phyloP scores from a whole-genome alignment of 2,329 filamentous ascomycete genomes.

The Lecanicillium sp. region DNA sequence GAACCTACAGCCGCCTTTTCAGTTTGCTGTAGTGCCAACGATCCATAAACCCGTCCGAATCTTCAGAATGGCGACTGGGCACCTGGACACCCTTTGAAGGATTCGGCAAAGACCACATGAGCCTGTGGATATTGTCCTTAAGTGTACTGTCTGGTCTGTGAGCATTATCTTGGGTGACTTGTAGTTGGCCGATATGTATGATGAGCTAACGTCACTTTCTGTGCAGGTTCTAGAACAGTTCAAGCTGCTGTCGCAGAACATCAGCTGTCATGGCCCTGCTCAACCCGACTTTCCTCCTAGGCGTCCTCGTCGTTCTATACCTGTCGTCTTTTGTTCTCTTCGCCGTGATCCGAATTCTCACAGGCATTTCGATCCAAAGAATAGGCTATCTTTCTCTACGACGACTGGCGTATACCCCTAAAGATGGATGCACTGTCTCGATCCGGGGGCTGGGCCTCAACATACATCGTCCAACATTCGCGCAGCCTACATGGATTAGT shows the following conservation, averaged over 20 bases:
- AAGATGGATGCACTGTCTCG: slow-evolving; percentile 82
- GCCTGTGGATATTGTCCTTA: no score
- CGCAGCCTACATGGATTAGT: slow-evolving; percentile 93
- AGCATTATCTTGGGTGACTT: no score
- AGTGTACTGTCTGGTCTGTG: no score
- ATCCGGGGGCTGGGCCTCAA: slow-evolving; percentile 82
- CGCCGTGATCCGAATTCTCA: slow-evolving; percentile 83
- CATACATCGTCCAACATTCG: slow-evolving; percentile 89
- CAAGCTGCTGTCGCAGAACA: no score
- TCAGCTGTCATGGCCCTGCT: slow-evolving; percentile 49
- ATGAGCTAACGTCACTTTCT: background rate
- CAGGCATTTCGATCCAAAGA: slow-evolving; percentile 90
- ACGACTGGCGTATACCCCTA: slow-evolving; percentile 80
- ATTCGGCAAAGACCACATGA: no score
- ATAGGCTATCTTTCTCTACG: slow-evolving; percentile 88
- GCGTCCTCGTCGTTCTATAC: slow-evolving; percentile 77
- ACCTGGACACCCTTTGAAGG: no score
- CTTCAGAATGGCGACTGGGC: no score
- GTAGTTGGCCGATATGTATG: no score
- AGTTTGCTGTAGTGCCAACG: no score
- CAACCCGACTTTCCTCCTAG: slow-evolving; percentile 76
- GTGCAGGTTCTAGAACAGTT: slow-evolving; percentile 3
- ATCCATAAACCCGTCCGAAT: no score
- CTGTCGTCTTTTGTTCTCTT: slow-evolving; percentile 89
- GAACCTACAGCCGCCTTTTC: no score